phyloP scores from a whole-genome alignment of 1,284 basidiomycete species.

The Lignosus rhinocerotis region DNA sequence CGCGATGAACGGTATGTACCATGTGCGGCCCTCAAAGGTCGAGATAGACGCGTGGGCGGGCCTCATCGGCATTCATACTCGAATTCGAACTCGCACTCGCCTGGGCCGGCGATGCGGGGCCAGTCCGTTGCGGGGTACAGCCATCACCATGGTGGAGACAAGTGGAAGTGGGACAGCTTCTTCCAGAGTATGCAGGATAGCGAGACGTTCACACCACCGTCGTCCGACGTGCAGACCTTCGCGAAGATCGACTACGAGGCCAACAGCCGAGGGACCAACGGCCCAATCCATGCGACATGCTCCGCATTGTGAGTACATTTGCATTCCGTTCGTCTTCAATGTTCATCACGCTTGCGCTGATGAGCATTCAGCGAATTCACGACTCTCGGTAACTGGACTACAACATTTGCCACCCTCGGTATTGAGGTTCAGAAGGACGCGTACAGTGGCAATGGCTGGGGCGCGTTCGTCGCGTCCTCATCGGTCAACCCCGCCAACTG shows the following conservation, averaged over 20 bases:
- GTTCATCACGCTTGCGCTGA: neutral
- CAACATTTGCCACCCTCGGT: conserved; percentile 45
- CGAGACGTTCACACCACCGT: conserved; percentile 46
- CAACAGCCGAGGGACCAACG: conserved; percentile 43
- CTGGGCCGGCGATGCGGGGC: too few relatives aligned
- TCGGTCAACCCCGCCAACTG: conserved; percentile 66
- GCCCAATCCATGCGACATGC: conserved; percentile 47
- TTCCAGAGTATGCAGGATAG: conserved; percentile 53
- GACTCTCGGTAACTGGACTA: conserved; percentile 52
- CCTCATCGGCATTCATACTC: too few relatives aligned
- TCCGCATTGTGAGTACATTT: conserved; percentile 47
- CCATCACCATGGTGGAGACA: conserved; percentile 29
- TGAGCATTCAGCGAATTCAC: conserved; percentile 41
- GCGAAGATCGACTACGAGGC: conserved; percentile 46
- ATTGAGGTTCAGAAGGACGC: conserved; percentile 45
- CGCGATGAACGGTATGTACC: conserved; percentile 74
- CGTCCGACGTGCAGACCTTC: conserved; percentile 33
- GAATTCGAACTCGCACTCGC: too few relatives aligned
- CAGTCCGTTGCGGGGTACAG: too few relatives aligned
- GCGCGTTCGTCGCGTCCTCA: conserved; percentile 60
- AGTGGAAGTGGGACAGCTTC: conserved; percentile 58
- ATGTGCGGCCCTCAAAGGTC: conserved; percentile 50
- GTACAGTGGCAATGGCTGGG: conserved; percentile 49
- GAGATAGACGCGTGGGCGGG: conserved; percentile 59
- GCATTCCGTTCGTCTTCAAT: neutral